Conservation (phyloP, 169 alveolate species). For the Eimeria maxima region DNA sequence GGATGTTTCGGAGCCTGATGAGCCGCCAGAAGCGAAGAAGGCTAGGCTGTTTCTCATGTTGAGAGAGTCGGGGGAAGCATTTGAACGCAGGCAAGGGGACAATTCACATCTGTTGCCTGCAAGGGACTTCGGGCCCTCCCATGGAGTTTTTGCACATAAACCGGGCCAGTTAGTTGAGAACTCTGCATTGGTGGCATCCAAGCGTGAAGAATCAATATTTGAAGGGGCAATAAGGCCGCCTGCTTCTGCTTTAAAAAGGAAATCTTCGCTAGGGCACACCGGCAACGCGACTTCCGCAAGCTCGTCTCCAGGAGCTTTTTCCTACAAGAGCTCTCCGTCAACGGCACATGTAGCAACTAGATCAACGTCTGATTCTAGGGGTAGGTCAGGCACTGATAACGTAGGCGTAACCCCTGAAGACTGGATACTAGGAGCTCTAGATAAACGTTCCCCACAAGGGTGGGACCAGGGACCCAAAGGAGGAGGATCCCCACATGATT, state of each 20-base stretch:
- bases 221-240: background rate
- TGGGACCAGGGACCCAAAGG: background rate
- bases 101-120: background rate
- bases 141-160: background rate
- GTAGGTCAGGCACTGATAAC: background rate
- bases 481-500: background rate
- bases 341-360: background rate
- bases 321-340: background rate
- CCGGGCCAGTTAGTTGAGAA: background rate
- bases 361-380: background rate
- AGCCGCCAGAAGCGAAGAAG: background rate
- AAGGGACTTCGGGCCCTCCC: background rate
- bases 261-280: background rate
- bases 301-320: background rate
- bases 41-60: background rate
- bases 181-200: background rate
- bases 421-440: background rate
- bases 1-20: background rate
- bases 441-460: background rate
- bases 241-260: background rate
- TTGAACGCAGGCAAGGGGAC: background rate
- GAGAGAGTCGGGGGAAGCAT: background rate
- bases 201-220: background rate
- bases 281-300: background rate
- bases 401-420: background rate